Conservation (phyloP, 208 protist genomes). For the Wallacemonas collosoma region DNA sequence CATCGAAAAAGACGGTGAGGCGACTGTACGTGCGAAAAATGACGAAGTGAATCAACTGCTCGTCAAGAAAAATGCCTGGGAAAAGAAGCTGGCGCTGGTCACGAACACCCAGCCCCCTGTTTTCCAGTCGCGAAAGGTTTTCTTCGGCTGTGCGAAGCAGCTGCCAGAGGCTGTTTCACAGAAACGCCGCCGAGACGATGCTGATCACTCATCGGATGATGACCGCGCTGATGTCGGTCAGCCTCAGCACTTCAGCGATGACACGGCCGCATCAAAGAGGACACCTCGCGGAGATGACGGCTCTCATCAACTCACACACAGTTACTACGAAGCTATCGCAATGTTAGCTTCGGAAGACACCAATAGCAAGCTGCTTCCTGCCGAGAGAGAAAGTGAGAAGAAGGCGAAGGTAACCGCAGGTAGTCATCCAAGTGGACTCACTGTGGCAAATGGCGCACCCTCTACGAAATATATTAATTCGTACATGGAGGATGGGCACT, state of each 20-base stretch:
- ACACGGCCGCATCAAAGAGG: too few species aligned
- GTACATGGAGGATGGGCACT: constrained; percentile 28
- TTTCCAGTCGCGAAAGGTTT: constrained; percentile 39
- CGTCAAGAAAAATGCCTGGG: constrained; percentile 62
- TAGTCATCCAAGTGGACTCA: neutral
- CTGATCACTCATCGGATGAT: constrained; percentile 7
- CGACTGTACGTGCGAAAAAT: constrained; percentile 69
- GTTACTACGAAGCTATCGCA: constrained; percentile 11
- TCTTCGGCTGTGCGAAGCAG: constrained; percentile 78
- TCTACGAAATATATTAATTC: constrained; percentile 23
- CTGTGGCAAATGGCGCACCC: neutral
- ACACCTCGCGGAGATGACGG: neutral
- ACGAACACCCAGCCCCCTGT: constrained; percentile 22
- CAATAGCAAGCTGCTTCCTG: constrained; percentile 26
- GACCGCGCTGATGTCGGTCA: neutral
- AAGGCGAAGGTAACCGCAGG: constrained; percentile 14
- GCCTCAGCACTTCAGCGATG: neutral
- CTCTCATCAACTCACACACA: neutral
- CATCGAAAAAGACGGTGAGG: constrained; percentile 80
- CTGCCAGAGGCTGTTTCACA: constrained; percentile 55
- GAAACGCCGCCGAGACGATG: constrained; percentile 24
- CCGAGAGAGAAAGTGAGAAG: constrained; percentile 32
- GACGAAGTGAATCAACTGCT: constrained; percentile 80
- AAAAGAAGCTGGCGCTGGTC: constrained; percentile 37
- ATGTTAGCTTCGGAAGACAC: constrained; percentile 15